Percentiles rank a stretch among this genome's conserved stretches.
Conservation (phyloP, 192 early-diverging fungal genomes). For the Funneliformis mosseae region DNA sequence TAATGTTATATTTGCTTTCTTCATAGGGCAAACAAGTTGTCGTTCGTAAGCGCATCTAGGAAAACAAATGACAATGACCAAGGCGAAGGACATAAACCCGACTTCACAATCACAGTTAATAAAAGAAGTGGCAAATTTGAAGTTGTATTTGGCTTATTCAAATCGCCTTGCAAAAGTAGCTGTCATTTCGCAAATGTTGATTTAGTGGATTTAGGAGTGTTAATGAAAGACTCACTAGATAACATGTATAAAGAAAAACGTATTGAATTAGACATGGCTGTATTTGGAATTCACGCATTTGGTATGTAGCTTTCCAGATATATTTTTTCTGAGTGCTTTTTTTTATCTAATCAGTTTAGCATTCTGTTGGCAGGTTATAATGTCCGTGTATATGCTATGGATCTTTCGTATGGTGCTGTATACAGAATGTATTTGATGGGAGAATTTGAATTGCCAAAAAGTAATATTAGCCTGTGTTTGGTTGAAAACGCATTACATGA, state of each 20-base stretch:
- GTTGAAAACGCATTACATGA: slow-evolving; percentile 1
- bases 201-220: not conserved
- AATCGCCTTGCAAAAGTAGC: too few species aligned
- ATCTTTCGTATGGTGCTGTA: slow-evolving; percentile 11
- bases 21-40: slow-evolving; percentile 10
- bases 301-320: not conserved
- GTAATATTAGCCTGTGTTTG: slow-evolving; percentile 20
- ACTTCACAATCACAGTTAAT: slow-evolving; percentile 3
- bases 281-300: slow-evolving; percentile 12
- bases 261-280: slow-evolving; percentile 14
- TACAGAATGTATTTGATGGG: slow-evolving; percentile 22
- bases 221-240: slow-evolving; percentile 20
- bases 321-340: too few species aligned
- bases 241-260: not conserved
- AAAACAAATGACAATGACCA: not conserved
- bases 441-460: slow-evolving; percentile 24
- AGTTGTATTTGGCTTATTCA: too few species aligned
- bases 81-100: not conserved
- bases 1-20: not conserved
- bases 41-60: not conserved
- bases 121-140: not conserved
- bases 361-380: slow-evolving; percentile 19
- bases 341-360: too few species aligned
- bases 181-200: too few species aligned
- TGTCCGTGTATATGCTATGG: slow-evolving; percentile 18